Evolutionary conservation across 495 filamentous ascomycete species (phyloP), one percentile per base, ranked within the genome.

Genomic region (Aspergillus cavernicola): DNA sequence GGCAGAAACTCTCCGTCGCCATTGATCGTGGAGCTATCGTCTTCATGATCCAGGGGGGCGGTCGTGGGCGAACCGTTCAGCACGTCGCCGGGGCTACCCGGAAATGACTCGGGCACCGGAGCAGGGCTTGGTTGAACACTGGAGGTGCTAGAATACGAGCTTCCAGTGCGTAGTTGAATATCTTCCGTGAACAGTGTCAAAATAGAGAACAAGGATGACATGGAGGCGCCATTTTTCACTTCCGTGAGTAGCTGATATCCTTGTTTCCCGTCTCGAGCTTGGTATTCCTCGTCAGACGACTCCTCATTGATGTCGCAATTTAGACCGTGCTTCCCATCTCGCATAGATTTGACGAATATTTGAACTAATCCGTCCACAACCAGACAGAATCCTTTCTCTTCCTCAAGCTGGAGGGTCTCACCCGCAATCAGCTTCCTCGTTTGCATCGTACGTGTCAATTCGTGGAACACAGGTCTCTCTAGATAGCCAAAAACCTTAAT

Each of bases 401-500:
- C 93, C 64, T 97, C 93, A 35, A 98, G 77, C 64, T 96, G 82
- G 52, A 97, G 67, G 1, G 92, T 97, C 67, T 98, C 93, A 24
- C 93, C 93, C 15, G 93, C 93, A 52, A 97, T 91, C 36, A 98
- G 73, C 72, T 96, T 97, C 61, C 89, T 77, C 5, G 93, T 97
- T 72, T 97, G 93, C 93, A 98, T 97, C 26, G 90, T 96, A 54
- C 93, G 81, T 2, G 93, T 97, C 59, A 98, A 80, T 67, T 98
- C 93, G 65, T 98, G 93, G 65, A 97, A 98, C 12, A 98, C 93
- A 2, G 92, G 90, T 16, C 93, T 81, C 66, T 98, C 93, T 38
- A 98, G 78, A 66, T 97, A 98, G 2, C 93, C 93, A 73, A 98
- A 98, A 37, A 98, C 92, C 64, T 97, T 97, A 66, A 98, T 97